Percentiles rank a stretch among this genome's conserved stretches.
phyloP scores from a whole-genome alignment of 306 rosid genomes.

The Carpinus viminea region DNA sequence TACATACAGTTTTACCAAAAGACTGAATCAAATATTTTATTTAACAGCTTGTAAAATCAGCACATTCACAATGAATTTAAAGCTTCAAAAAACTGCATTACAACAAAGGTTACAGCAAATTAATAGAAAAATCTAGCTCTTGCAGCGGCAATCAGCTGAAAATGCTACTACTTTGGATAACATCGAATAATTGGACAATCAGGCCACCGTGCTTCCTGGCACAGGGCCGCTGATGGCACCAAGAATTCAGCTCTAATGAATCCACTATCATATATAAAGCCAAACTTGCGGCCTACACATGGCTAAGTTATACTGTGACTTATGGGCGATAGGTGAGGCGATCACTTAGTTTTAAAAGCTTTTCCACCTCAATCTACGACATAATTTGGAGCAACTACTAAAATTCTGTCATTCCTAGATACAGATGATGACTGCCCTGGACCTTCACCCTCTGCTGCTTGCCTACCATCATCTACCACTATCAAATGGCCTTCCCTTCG shows the following conservation, averaged over 20 bases:
- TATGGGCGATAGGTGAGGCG: neutral
- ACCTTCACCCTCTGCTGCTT: slow-evolving; percentile 53
- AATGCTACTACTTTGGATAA: neutral
- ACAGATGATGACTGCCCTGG: slow-evolving; percentile 37
- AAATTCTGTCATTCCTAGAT: slow-evolving; percentile 73
- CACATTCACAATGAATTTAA: neutral
- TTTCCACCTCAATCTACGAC: slow-evolving; percentile 52
- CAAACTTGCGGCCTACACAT: slow-evolving; percentile 6
- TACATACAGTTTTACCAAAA: neutral
- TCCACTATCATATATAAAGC: neutral
- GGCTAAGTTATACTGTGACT: slow-evolving; percentile 5
- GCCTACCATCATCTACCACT: slow-evolving; percentile 78
- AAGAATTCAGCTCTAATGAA: neutral
- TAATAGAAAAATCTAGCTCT: neutral
- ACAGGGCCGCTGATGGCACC: neutral
- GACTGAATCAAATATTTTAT: neutral
- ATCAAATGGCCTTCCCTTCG: slow-evolving; percentile 86
- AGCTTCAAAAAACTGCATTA: neutral
- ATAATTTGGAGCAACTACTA: slow-evolving; percentile 89
- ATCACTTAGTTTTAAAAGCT: slow-evolving; percentile 20
- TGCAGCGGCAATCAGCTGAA: slow-evolving; percentile 1
- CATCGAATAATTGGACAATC: neutral
- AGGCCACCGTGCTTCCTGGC: neutral
- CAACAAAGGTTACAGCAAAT: neutral
- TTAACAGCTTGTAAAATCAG: neutral